Percentiles rank a stretch among this genome's conserved stretches.
These are phyloP conservation scores for Boletus rex-veris DNA, from an alignment of 768 basidiomycete species.

Conservation along the genomic window DNA sequence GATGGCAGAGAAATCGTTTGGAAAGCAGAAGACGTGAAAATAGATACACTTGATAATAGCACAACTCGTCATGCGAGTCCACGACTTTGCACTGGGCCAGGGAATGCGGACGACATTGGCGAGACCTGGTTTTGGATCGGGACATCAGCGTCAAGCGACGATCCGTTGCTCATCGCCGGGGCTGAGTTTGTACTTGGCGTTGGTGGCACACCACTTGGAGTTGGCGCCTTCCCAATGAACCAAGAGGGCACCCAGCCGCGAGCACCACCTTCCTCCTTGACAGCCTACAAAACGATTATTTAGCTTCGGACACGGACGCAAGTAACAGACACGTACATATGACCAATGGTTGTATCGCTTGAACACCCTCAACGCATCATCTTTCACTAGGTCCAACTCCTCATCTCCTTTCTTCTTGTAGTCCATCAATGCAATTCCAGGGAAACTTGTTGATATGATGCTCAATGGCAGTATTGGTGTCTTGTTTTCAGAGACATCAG, in stretches of 20 bases:
- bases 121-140: slow-evolving; percentile 52
- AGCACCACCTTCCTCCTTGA: slow-evolving; percentile 90
- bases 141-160: slow-evolving; percentile 38
- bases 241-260: slow-evolving; percentile 98
- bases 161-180: slow-evolving; percentile 28
- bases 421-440: slow-evolving; percentile 94
- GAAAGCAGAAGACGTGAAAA: slow-evolving; percentile 15
- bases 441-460: slow-evolving; percentile 97
- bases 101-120: slow-evolving; percentile 84
- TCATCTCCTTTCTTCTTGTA: slow-evolving; percentile 93
- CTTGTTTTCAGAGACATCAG: slow-evolving; percentile 41
- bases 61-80: slow-evolving; percentile 19
- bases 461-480: slow-evolving; percentile 85
- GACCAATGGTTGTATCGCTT: slow-evolving; percentile 99
- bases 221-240: slow-evolving; percentile 87
- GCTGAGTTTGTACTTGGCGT: slow-evolving; percentile 49
- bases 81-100: slow-evolving; percentile 32
- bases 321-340: slow-evolving; percentile 52
- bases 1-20: slow-evolving; percentile 10
- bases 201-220: slow-evolving; percentile 40
- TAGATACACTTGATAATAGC: slow-evolving; percentile 22
- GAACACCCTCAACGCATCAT: slow-evolving; percentile 87
- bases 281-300: slow-evolving; percentile 53
- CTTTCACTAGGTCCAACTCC: slow-evolving; percentile 85
- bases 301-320: neutral